Percentiles rank a stretch among this genome's conserved stretches.
phyloP scores from a whole-genome alignment of 192 early-diverging fungal species.

The Backusella tarrabulga region DNA sequence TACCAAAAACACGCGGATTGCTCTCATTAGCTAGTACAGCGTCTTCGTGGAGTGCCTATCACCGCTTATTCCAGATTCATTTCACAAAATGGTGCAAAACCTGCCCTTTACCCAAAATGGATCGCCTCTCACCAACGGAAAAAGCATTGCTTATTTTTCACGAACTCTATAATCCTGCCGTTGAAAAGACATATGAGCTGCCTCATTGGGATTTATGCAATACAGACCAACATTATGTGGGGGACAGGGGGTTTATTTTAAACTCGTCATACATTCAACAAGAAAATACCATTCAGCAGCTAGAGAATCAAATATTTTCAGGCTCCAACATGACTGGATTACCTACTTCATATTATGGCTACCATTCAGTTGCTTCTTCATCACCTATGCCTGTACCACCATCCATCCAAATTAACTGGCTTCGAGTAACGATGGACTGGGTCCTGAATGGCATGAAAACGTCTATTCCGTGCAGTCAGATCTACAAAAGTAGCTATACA shows the following conservation, averaged over 20 bases:
- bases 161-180: slow-evolving; percentile 23
- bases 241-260: slow-evolving; percentile 26
- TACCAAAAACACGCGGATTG: slow-evolving; percentile 7
- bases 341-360: not conserved
- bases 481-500: slow-evolving; percentile 15
- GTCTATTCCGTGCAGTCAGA: slow-evolving; percentile 15
- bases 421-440: slow-evolving; percentile 28
- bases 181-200: slow-evolving; percentile 21
- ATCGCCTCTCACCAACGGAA: slow-evolving; percentile 6
- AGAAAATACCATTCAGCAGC: not conserved
- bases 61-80: slow-evolving; percentile 20
- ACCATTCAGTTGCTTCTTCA: not conserved
- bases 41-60: slow-evolving; percentile 10
- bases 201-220: slow-evolving; percentile 11
- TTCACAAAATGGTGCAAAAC: slow-evolving; percentile 22
- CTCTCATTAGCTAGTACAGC: not conserved
- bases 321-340: not conserved
- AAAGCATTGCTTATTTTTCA: slow-evolving; percentile 22
- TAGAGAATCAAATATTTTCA: not conserved
- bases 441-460: slow-evolving; percentile 18
- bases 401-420: slow-evolving; percentile 14
- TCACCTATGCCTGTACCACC: slow-evolving; percentile 1
- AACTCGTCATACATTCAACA: slow-evolving; percentile 20
- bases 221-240: slow-evolving; percentile 26
- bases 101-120: not conserved